Conservation (phyloP, 176 grass and related monocot genomes). For the Carex pumila region DNA sequence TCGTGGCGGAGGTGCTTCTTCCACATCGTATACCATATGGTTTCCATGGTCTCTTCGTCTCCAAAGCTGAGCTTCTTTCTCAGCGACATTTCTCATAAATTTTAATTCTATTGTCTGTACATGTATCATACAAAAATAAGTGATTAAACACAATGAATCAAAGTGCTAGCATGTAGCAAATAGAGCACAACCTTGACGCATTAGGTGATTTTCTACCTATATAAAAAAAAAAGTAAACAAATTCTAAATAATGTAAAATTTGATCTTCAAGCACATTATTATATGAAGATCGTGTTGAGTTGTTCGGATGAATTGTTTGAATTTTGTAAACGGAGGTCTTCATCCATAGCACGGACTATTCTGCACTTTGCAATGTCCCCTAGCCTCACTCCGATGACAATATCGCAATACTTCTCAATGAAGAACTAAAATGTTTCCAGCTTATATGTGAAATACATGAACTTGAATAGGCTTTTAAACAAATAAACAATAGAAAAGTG, state of each 20-base stretch:
- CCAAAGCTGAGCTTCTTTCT: slow-evolving; percentile 46
- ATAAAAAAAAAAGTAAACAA: no score
- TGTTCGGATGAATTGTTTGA: no score
- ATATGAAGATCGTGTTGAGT: no score
- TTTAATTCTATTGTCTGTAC: not conserved
- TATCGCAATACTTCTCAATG: no score
- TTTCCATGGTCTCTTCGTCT: slow-evolving; percentile 78
- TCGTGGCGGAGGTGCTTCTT: slow-evolving; percentile 71
- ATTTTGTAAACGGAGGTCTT: not conserved
- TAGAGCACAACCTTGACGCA: not conserved
- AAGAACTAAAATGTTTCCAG: not conserved
- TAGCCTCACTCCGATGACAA: no score
- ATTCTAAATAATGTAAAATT: no score
- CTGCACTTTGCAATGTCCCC: no score
- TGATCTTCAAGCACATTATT: no score
- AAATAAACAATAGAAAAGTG: slow-evolving; percentile 2
- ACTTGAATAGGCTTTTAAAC: not conserved
- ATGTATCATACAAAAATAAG: not conserved
- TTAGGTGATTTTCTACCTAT: no score
- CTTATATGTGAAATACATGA: not conserved
- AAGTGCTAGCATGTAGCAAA: not conserved
- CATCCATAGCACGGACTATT: not conserved
- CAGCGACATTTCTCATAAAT: slow-evolving; percentile 37
- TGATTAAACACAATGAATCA: not conserved
- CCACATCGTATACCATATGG: slow-evolving; percentile 69